Evolutionary conservation across 257 asterid species (phyloP), one percentile per base, ranked within the genome.

Genomic region (Misopates orontium): DNA sequence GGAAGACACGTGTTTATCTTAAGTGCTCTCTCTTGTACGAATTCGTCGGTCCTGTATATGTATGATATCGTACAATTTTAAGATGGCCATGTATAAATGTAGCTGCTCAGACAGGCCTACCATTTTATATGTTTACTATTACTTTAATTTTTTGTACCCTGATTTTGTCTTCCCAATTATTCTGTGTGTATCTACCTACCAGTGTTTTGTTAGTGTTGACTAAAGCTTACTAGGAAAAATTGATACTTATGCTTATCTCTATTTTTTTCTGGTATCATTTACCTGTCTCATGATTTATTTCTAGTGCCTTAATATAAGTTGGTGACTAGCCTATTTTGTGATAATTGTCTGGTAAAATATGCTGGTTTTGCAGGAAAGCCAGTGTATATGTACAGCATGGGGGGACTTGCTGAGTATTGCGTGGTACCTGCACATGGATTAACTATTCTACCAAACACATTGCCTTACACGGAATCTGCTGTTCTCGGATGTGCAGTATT

Each of bases 321-420:
- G 66, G 48, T 66, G 60, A 56, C 45, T 72, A 31, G 32, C 17
- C 61, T n/a, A 18, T 36, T 18, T 71, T 73, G 19, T 68, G 31
- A 69, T 56, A 60, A 74, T 75, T 50, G 20, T 65, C 42, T 49
- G 36, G 57, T 55, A 56, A 52, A 47, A 16, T 70, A 4, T 76
- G 64, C 72, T 74, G 44, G 25, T 68, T 76, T 39, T 80, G 81
- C 89, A 93, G 99, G 85, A 62, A 93, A 88, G 73, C 99, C 99
- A 24, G 95, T 87, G 57, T 93, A 93, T 72, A 90, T 93, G 99
- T 93, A 90, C 73, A 93, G 99, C 74, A 93, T 93, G 99, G 99
- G 99, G 28, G 99, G 99, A 25, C 96, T 93, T 60, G 99, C 99
- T 55, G 99, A 93, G 78, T 93, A 50, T 77, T 93, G 99, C 51